Evolutionary conservation across 2,329 filamentous ascomycete genomes (phyloP).

Genomic region (Trichoderma pleuroti): DNA sequence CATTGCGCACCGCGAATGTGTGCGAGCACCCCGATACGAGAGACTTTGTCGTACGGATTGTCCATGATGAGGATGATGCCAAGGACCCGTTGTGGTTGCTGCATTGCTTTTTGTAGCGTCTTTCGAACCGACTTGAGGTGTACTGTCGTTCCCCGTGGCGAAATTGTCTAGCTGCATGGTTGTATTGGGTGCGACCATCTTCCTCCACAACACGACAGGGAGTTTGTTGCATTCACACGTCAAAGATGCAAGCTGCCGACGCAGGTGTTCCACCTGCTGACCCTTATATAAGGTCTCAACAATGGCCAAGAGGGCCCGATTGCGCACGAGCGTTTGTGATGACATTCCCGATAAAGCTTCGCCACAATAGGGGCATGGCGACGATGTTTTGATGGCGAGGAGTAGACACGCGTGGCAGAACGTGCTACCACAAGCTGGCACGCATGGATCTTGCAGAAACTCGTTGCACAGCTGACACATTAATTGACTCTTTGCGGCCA

Average conservation of each 20-base stretch:
- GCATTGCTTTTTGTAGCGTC: not conserved
- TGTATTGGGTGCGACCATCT: not conserved
- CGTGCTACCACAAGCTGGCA: not conserved
- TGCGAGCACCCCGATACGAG: not conserved
- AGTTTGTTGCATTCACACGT: not conserved
- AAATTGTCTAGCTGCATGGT: not conserved
- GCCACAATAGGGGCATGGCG: not conserved
- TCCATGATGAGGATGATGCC: not conserved
- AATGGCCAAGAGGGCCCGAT: not conserved
- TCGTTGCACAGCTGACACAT: not conserved
- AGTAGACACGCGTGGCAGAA: not conserved
- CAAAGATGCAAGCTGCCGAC: not conserved
- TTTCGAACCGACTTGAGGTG: not conserved
- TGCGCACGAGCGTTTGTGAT: not conserved
- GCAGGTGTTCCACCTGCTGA: not conserved
- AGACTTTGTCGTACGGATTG: too few species aligned
- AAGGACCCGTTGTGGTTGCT: not conserved
- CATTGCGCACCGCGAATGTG: not conserved
- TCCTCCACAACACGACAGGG: not conserved
- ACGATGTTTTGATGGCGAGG: not conserved
- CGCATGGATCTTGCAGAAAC: not conserved
- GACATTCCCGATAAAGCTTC: not conserved
- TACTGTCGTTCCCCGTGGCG: not conserved
- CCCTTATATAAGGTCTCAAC: not conserved
- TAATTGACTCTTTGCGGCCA: not conserved